Evolutionary conservation across 805 yeast genomes (phyloP).

Genomic region (Cyberlindnera subsufficiens): DNA sequence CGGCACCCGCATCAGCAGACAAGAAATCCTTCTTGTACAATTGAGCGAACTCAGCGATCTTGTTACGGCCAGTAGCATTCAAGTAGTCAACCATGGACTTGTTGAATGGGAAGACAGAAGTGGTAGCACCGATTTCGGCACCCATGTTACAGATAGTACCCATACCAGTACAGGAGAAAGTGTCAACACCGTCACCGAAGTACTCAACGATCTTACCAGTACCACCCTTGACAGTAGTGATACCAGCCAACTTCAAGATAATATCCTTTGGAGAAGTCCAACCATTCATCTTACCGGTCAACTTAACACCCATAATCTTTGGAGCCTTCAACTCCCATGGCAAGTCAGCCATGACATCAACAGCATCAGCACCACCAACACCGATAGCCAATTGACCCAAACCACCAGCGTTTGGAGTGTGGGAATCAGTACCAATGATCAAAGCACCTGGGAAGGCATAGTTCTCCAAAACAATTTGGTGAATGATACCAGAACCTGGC

Average conservation of each 20-base stretch:
- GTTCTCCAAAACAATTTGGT: slow-evolving; percentile 94
- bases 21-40: slow-evolving; percentile 59
- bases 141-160: slow-evolving; percentile 99
- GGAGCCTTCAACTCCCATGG: slow-evolving; percentile 99
- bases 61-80: slow-evolving; percentile 77
- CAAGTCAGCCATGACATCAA: slow-evolving; percentile 88
- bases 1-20: slow-evolving; percentile 87
- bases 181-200: slow-evolving; percentile 90
- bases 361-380: slow-evolving; percentile 99
- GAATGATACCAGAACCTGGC: slow-evolving; percentile 99
- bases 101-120: slow-evolving; percentile 96
- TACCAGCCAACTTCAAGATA: slow-evolving; percentile 88
- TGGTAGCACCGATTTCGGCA: slow-evolving; percentile 98
- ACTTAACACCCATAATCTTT: slow-evolving; percentile 88
- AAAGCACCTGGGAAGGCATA: slow-evolving; percentile 96
- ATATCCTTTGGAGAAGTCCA: slow-evolving; percentile 98
- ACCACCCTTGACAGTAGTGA: slow-evolving; percentile 96
- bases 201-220: slow-evolving; percentile 95
- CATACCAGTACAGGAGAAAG: slow-evolving; percentile 97
- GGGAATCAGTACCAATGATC: slow-evolving; percentile 97
- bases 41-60: slow-evolving; percentile 78
- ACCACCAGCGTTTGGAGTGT: slow-evolving; percentile 99
- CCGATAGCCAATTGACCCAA: slow-evolving; percentile 96
- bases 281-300: slow-evolving; percentile 86
- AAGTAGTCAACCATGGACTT: slow-evolving; percentile 83